Evolutionary conservation across 352 stramenopile genomes (phyloP).

Genomic region (Phytophthora kernoviae): DNA sequence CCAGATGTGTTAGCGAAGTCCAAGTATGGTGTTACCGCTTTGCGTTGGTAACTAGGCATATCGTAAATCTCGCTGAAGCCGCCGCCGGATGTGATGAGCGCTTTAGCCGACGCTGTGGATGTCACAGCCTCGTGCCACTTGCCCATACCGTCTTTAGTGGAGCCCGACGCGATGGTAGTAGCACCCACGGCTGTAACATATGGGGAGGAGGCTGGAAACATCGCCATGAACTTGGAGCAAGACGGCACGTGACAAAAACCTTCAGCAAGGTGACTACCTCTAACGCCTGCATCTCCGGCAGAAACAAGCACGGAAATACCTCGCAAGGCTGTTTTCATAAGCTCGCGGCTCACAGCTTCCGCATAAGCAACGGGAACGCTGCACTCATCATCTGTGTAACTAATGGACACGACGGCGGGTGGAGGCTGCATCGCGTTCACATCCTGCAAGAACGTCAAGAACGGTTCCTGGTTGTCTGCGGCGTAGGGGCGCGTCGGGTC

Average conservation of each 20-base stretch:
- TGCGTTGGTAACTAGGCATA: slow-evolving; percentile 53
- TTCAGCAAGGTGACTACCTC: slow-evolving; percentile 53
- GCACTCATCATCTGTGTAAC: slow-evolving; percentile 86
- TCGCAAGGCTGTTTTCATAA: slow-evolving; percentile 74
- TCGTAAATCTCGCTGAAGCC: slow-evolving; percentile 67
- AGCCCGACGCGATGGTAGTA: slow-evolving; percentile 42
- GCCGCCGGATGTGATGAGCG: slow-evolving; percentile 78
- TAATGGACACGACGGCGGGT: slow-evolving; percentile 76
- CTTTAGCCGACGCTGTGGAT: slow-evolving; percentile 36
- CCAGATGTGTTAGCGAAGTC: slow-evolving; percentile 22
- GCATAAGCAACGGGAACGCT: slow-evolving; percentile 60
- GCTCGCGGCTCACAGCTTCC: slow-evolving; percentile 64
- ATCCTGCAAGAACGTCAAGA: slow-evolving; percentile 72
- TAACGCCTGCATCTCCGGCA: slow-evolving; percentile 64
- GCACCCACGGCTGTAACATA: slow-evolving; percentile 73
- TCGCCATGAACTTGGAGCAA: slow-evolving; percentile 61
- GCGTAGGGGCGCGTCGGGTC: slow-evolving; percentile 49
- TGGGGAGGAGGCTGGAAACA: slow-evolving; percentile 78
- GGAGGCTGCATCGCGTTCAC: slow-evolving; percentile 68
- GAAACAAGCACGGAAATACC: slow-evolving; percentile 75
- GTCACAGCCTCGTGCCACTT: slow-evolving; percentile 63
- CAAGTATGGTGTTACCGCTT: slow-evolving; percentile 47
- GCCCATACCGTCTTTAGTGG: slow-evolving; percentile 9
- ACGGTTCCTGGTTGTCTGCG: slow-evolving; percentile 83
- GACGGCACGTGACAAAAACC: slow-evolving; percentile 44